Percentiles rank a stretch among this genome's conserved stretches.
phyloP scores from a whole-genome alignment of 768 basidiomycete genomes.

The Collybia nuda region DNA sequence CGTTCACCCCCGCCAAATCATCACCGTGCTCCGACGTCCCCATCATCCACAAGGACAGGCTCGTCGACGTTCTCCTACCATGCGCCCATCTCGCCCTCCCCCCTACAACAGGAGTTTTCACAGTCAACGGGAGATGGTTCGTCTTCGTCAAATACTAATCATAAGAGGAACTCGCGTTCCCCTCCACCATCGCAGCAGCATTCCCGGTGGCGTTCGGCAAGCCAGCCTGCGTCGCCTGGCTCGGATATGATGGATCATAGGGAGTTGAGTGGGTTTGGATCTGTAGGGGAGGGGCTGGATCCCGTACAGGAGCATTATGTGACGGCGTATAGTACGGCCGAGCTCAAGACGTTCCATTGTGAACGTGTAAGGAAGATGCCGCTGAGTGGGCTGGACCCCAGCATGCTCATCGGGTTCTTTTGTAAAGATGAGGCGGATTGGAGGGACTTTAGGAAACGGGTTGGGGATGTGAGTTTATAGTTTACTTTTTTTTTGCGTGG shows the following conservation, averaged over 20 bases:
- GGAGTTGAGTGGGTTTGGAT: constrained; percentile 5
- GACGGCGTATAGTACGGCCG: constrained; percentile 67
- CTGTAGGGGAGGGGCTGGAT: constrained; percentile 29
- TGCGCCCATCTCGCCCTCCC: constrained; percentile 60
- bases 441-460: constrained; percentile 73
- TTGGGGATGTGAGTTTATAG: constrained; percentile 60
- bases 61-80: constrained; percentile 57
- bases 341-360: constrained; percentile 91
- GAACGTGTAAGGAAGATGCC: constrained; percentile 97
- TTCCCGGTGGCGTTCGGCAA: constrained; percentile 19
- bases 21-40: constrained; percentile 42
- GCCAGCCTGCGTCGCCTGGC: constrained; percentile 32
- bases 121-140: constrained; percentile 25
- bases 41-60: constrained; percentile 50
- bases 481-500: constrained; percentile 1
- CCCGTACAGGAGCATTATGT: constrained; percentile 62
- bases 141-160: constrained; percentile 12
- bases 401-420: constrained; percentile 95
- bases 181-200: constrained; percentile 19
- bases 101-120: constrained; percentile 65
- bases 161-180: constrained; percentile 13
- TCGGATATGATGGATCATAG: constrained; percentile 21
- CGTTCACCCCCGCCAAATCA: constrained; percentile 22
- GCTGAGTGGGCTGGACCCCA: constrained; percentile 86
- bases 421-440: constrained; percentile 84